Base-by-base conservation (phyloP, 345 rosid genomes). In the Populus nigra region DNA sequence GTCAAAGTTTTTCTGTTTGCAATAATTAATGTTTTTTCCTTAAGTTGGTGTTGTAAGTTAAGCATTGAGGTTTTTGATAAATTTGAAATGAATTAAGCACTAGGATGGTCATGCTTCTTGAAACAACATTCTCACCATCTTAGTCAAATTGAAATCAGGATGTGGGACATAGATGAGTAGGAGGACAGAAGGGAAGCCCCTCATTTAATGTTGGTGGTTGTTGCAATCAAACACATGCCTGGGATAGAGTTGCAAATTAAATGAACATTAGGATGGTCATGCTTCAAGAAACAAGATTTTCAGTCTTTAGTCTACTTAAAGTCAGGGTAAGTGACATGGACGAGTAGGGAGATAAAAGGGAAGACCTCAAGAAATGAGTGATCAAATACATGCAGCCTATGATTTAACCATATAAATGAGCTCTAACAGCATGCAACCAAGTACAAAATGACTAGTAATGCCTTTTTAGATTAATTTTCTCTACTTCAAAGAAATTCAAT, bases 11-110 rank as follows among this genome's bases (percentile, higher is more conserved):
- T 27, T 18, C 38, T 49, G 29, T 18, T 65, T 53, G 27, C 45
- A n/a, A 66, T 61, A 36, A 65, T 20, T 36, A 25, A 22, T 72
- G 29, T 33, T 75, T 49, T 35, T 35, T n/a, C 16, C 5, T 23
- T 20, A 62, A 47, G 35, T 53, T 69, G n/a, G 23, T 76, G 47
- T 43, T 31, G 41, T 31, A 5, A 38, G 61, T 49, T 20, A 35
- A 69, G 65, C 65, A 72, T 78, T 75, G 65, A 36, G 45, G 23
- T 75, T 75, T 68, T 53, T 39, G 35, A 53, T 27, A 50, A 75
- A 74, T 62, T 65, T 73, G 23, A 65, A 39, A 41, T 9, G 20
- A 55, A 68, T 68, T 67, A 25, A 10, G 20, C 36, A 35, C 25
- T 67, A 15, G 13, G 53, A 22, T 53, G 65, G 65, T 36, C 25